A percentile compares a stretch with the other conserved stretches of the same genome.
Evolutionary conservation across 2,329 filamentous ascomycete species (phyloP).

Genomic region (Trichoderma sp.): DNA sequence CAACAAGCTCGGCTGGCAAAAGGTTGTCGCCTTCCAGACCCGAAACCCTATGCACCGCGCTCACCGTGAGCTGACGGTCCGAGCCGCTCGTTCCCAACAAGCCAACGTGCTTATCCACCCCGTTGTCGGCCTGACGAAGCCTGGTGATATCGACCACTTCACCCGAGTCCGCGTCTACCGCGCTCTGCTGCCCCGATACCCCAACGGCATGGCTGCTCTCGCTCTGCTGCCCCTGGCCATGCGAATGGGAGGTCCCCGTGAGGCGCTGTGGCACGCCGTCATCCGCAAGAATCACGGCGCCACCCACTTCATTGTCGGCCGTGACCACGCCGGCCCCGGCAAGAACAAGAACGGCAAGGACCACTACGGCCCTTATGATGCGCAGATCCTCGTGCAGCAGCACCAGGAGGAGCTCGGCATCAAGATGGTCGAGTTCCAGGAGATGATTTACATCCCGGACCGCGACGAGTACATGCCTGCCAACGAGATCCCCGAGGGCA

Average conservation of each 20-base stretch:
- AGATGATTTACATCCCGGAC: conserved; percentile 99
- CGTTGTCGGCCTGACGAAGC: conserved; percentile 97
- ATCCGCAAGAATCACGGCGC: conserved; percentile 99
- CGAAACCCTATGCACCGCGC: conserved; percentile 99
- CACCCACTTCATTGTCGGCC: conserved; percentile 98
- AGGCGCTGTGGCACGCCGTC: conserved; percentile 99
- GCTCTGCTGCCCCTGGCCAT: conserved; percentile 94
- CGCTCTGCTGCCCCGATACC: conserved; percentile 92
- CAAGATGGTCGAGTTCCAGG: conserved; percentile 98
- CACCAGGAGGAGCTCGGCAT: conserved; percentile 96
- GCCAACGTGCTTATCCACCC: conserved; percentile 99
- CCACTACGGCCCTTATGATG: conserved; percentile 98
- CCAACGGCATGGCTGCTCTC: conserved; percentile 97
- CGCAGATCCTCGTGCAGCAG: conserved; percentile 93
- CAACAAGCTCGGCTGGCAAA: conserved; percentile 98
- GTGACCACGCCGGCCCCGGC: conserved; percentile 95
- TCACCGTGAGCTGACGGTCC: conserved; percentile 95
- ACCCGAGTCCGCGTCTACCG: conserved; percentile 98
- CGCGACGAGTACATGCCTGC: conserved; percentile 93
- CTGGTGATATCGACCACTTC: conserved; percentile 99
- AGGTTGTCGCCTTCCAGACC: conserved; percentile 98
- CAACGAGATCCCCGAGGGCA: conserved; percentile 81
- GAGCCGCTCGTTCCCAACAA: conserved; percentile 90
- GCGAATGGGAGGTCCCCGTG: conserved; percentile 97
- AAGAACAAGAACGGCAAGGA: conserved; percentile 97